These are phyloP conservation scores for Leccinellum luteum DNA, from an alignment of 768 basidiomycete species.

Conservation along the genomic window DNA sequence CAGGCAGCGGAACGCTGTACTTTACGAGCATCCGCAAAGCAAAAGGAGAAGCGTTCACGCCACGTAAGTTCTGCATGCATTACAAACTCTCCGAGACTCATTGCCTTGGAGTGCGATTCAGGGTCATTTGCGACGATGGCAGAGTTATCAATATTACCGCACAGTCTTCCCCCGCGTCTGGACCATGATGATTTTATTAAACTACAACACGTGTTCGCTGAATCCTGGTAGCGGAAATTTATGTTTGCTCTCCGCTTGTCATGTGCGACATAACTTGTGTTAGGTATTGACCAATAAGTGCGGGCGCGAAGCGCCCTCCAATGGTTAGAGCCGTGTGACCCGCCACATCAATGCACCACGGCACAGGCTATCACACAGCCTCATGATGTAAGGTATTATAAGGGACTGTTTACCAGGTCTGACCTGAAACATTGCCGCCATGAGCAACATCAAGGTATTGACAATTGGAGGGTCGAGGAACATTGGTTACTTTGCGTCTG, in stretches of 20 bases:
- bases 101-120: constrained; percentile 53
- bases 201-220: not conserved
- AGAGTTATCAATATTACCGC: constrained; percentile 37
- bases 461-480: constrained; percentile 55
- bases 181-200: not conserved
- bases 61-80: constrained; percentile 38
- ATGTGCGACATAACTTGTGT: not conserved
- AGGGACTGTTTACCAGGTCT: not conserved
- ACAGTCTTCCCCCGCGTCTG: not conserved
- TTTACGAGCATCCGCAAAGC: constrained; percentile 80
- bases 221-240: not conserved
- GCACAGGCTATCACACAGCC: not conserved
- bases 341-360: too few species aligned
- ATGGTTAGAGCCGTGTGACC: not conserved
- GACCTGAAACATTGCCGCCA: not conserved
- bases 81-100: not conserved
- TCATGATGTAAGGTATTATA: constrained; percentile 10
- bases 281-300: not conserved
- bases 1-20: constrained; percentile 74
- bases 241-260: not conserved
- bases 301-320: not conserved
- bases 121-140: constrained; percentile 64
- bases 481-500: constrained; percentile 49
- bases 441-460: constrained; percentile 33
- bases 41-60: constrained; percentile 68